Base-by-base conservation (phyloP, 2,329 filamentous ascomycete species). In the Apiospora saccharicola region DNA sequence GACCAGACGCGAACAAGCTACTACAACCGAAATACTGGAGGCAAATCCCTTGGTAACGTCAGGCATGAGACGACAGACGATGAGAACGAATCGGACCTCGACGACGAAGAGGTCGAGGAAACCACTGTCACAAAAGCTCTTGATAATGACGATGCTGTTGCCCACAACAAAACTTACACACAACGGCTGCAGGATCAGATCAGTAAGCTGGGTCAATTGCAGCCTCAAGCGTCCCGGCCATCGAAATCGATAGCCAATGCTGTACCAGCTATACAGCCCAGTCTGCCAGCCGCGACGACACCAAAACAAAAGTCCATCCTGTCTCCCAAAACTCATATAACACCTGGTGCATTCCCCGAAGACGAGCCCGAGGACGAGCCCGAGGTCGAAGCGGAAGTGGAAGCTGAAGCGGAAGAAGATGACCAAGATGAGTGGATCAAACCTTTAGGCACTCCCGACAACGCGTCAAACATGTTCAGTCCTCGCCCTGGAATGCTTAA, bases 181-280 rank as follows among this genome's bases (percentile, higher is more conserved):
- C 95, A 98, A 81, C 89, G 94, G 61, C 86, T 99, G 22, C 95
- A 98, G 75, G 96, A 98, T 78, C 94, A 95, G 77, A 98, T 99
- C 77, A 97, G 91, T 78, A 89, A 89, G 84, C 84, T 92, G 69
- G 90, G 90, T 22, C 89, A 92, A 76, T 86, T 86, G 0, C 89
- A 90, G 72, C 81, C 87, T 6, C 85, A 82, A 64, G 82, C 83
- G 68, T 79, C 84, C 24, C 83, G 86, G 49, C 81, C 83, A 22
- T 86, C 87, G 1, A 90, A 89, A 73, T 86, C 85, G 1, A 82
- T 86, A 12, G 81, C 84, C 3, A 84, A 81, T 73, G 74, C 82
- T 19, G 80, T 68, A n/a, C 53, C 72, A 24, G 57, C 80, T 46
- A 74, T 78, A 22, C 83, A 85, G 70, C 78, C 80, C 51, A 75